Percentiles rank a stretch among this genome's conserved stretches.
Conservation (phyloP, 164 flowering plant genomes). For the Saururus chinensis region DNA sequence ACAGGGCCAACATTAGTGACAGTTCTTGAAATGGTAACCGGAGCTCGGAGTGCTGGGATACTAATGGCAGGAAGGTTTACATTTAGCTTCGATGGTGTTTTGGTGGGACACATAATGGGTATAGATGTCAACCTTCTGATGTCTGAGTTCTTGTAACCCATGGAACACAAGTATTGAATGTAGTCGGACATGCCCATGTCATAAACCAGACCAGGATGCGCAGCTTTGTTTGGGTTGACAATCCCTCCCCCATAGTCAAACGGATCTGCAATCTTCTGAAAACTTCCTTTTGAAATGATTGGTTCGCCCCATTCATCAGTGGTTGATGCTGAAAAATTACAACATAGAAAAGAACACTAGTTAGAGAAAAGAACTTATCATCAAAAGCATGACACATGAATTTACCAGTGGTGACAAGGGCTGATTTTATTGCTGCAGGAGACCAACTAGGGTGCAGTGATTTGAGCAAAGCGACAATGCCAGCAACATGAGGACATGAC, state of each 20-base stretch:
- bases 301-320: conserved; percentile 25
- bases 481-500: conserved; percentile 47
- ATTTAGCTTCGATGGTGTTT: conserved; percentile 10
- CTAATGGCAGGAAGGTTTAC: conserved; percentile 47
- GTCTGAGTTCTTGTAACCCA: conserved; percentile 31
- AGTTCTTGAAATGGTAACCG: conserved; percentile 27
- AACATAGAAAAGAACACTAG: too few relatives aligned
- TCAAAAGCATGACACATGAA: too few relatives aligned
- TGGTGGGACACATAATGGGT: conserved; percentile 12
- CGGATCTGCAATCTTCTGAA: conserved; percentile 43
- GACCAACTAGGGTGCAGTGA: conserved; percentile 42
- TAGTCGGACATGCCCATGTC: conserved; percentile 20
- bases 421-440: conserved; percentile 54
- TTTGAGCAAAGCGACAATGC: conserved; percentile 43
- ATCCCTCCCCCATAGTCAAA: conserved; percentile 61
- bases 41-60: conserved; percentile 27
- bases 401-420: conserved; percentile 44
- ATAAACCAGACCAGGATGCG: conserved; percentile 35
- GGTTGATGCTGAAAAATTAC: conserved; percentile 24
- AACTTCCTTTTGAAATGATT: conserved; percentile 31
- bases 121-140: conserved; percentile 21
- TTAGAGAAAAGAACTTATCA: too few relatives aligned
- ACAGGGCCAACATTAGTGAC: conserved; percentile 54
- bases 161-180: conserved; percentile 23
- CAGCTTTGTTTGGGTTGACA: conserved; percentile 43